These are phyloP conservation scores for Ceratocystis cacaofunesta DNA, from an alignment of 2,329 filamentous ascomycete species.

Conservation along the genomic window DNA sequence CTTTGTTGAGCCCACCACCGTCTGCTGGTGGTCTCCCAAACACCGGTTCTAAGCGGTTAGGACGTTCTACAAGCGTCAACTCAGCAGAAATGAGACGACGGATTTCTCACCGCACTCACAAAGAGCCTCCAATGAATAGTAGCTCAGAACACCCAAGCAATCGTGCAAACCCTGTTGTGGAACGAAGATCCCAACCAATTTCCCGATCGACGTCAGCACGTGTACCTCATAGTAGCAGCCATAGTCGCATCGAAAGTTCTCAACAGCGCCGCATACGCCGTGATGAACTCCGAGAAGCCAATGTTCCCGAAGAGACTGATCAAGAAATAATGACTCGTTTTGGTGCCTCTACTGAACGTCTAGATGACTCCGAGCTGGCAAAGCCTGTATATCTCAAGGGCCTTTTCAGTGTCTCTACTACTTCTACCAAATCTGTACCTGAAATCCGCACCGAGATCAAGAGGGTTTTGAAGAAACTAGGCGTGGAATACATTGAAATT, in stretches of 20 bases:
- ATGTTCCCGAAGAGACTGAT: conserved; percentile 78
- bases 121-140: conserved; percentile 59
- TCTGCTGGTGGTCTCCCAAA: conserved; percentile 42
- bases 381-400: conserved; percentile 95
- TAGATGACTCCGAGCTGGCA: conserved; percentile 60
- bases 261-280: conserved; percentile 60
- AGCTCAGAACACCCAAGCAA: conserved; percentile 61
- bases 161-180: conserved; percentile 37
- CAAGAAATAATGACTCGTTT: conserved; percentile 53
- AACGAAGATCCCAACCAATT: conserved; percentile 36
- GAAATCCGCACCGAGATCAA: conserved; percentile 84
- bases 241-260: conserved; percentile 81
- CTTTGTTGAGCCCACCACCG: conserved; percentile 60
- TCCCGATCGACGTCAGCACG: conserved; percentile 51
- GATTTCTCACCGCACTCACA: conserved; percentile 31
- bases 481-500: conserved; percentile 85
- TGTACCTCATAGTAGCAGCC: conserved; percentile 69
- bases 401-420: conserved; percentile 92
- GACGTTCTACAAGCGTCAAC: conserved; percentile 81
- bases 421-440: conserved; percentile 74
- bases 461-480: conserved; percentile 70
- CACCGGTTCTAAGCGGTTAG: conserved; percentile 53
- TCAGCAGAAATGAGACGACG: conserved; percentile 67
- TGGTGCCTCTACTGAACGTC: conserved; percentile 39
- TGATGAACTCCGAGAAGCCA: conserved; percentile 56